Percentiles rank a stretch among this genome's conserved stretches.
These are phyloP conservation scores for Pseudogymnoascus sp. DNA, from an alignment of 2,329 filamentous ascomycete genomes.

Conservation along the genomic window DNA sequence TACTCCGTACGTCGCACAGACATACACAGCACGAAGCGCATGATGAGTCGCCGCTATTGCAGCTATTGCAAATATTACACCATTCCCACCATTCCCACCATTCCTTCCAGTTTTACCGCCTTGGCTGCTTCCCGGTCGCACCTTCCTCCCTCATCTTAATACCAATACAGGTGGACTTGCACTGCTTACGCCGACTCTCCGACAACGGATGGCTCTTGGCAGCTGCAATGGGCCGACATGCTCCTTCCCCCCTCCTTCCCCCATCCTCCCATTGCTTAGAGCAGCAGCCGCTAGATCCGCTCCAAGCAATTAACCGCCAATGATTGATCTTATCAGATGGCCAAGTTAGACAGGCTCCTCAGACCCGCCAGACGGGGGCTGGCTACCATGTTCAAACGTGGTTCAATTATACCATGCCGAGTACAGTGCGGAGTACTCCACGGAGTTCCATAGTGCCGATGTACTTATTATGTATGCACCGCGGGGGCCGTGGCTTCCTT, in stretches of 20 bases:
- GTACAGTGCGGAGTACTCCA: neutral
- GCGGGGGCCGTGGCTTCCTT: neutral
- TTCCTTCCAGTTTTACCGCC: neutral
- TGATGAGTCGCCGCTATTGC: constrained; percentile 2
- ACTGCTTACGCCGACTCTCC: neutral
- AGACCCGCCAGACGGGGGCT: neutral
- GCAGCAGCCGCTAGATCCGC: neutral
- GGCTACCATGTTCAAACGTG: neutral
- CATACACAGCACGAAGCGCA: neutral
- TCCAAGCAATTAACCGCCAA: neutral
- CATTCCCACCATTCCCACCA: neutral
- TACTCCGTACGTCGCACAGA: neutral
- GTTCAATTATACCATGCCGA: neutral
- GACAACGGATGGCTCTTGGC: neutral
- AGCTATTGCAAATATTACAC: neutral
- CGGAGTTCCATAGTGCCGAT: neutral
- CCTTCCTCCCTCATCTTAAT: neutral
- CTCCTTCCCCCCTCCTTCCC: neutral
- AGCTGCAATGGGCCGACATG: neutral
- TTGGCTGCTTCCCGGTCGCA: neutral
- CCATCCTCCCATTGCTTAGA: neutral
- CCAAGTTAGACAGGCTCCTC: neutral
- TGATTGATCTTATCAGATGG: constrained; percentile 3
- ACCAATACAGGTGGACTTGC: neutral
- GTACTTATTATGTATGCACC: neutral